These are phyloP conservation scores for Erucastrum elatum DNA, from an alignment of 345 rosid genomes.

Conservation along the genomic window DNA sequence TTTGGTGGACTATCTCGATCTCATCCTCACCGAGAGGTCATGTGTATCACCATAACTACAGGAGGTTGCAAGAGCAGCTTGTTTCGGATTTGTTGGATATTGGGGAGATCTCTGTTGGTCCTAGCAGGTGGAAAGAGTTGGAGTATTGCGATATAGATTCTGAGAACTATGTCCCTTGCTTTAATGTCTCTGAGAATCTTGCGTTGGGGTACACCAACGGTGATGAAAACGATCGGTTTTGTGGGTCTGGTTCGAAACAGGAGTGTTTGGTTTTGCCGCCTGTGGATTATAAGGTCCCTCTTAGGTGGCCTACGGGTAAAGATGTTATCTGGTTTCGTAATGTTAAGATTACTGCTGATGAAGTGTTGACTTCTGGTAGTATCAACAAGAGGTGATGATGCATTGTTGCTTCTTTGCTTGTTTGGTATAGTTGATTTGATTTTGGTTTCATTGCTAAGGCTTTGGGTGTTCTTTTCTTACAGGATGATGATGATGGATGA, in stretches of 20 bases:
- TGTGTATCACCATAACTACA: constrained; percentile 71
- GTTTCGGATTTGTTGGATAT: constrained; percentile 88
- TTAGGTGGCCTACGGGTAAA: constrained; percentile 96
- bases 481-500: constrained; percentile 99
- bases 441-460: neutral
- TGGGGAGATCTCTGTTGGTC: constrained; percentile 82
- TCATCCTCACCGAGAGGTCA: constrained; percentile 71
- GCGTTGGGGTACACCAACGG: neutral
- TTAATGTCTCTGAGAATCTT: constrained; percentile 48
- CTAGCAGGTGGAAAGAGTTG: constrained; percentile 70
- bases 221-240: constrained; percentile 55
- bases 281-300: constrained; percentile 73
- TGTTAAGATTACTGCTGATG: constrained; percentile 87
- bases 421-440: neutral
- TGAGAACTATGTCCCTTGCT: constrained; percentile 88
- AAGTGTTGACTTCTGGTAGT: constrained; percentile 95
- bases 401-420: too few relatives aligned
- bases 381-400: constrained; percentile 55
- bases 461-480: neutral
- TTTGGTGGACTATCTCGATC: constrained; percentile 91
- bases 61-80: constrained; percentile 84
- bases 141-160: constrained; percentile 70
- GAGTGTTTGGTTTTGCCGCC: constrained; percentile 82
- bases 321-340: constrained; percentile 90
- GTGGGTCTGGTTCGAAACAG: constrained; percentile 54